These are phyloP conservation scores for Pichia sp. DNA, from an alignment of 1,139 yeast species.

Conservation along the genomic window DNA sequence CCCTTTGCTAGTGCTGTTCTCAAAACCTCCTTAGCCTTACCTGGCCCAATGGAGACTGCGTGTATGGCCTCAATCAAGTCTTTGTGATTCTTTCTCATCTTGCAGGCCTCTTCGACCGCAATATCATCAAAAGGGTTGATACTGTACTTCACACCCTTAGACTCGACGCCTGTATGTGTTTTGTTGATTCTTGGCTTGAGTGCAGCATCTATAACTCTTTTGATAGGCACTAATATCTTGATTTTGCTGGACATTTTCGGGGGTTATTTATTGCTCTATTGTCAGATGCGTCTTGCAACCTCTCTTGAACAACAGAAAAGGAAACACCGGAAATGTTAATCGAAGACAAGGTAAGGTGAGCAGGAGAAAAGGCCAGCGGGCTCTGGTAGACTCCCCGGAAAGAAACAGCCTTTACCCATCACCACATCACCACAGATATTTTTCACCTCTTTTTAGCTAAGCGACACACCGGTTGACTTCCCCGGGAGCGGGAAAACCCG, in stretches of 20 bases:
- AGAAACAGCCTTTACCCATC: not conserved
- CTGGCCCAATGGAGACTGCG: conserved; percentile 88
- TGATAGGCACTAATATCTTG: conserved; percentile 86
- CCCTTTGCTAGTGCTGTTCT: conserved; percentile 94
- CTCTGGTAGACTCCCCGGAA: not conserved
- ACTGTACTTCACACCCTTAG: conserved; percentile 86
- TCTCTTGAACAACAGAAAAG: no score
- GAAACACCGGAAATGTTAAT: not conserved
- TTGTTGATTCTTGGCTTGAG: conserved; percentile 90
- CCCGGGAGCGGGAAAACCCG: not conserved
- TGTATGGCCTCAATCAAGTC: conserved; percentile 77
- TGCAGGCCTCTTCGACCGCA: conserved; percentile 89
- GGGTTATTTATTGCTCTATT: not conserved
- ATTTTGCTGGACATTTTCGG: conserved; percentile 30
- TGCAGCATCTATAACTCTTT: conserved; percentile 91
- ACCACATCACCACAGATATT: not conserved
- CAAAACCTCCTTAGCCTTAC: conserved; percentile 81
- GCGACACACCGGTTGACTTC: not conserved
- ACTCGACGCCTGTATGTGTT: conserved; percentile 79
- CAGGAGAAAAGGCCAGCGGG: not conserved
- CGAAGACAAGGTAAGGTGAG: not conserved
- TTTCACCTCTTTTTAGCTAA: not conserved
- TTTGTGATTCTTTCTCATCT: conserved; percentile 65
- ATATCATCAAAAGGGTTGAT: conserved; percentile 97
- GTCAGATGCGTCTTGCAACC: not conserved